These are phyloP conservation scores for Xerocomus brunneocitrinus DNA, from an alignment of 768 basidiomycete species.

Conservation along the genomic window DNA sequence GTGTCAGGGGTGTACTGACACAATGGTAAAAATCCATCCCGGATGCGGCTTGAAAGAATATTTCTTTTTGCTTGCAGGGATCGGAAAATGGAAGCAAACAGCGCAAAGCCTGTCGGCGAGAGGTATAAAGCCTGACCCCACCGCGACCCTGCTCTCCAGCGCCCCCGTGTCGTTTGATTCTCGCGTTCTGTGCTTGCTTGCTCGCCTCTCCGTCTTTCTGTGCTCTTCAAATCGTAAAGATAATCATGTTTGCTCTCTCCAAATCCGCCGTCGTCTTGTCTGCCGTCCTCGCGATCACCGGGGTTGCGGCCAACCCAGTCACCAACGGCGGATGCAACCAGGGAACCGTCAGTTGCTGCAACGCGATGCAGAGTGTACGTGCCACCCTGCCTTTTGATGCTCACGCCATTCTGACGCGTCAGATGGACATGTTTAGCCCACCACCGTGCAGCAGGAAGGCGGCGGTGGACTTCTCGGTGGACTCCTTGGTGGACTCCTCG, in stretches of 20 bases:
- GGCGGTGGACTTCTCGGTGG: neutral
- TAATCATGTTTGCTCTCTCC: conserved; percentile 13
- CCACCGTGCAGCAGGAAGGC: neutral
- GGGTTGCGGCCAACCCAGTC: neutral
- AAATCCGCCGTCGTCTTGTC: conserved; percentile 11
- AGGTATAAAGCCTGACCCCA: conserved; percentile 8
- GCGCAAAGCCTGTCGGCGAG: conserved; percentile 8
- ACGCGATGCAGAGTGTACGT: neutral
- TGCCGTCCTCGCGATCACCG: conserved; percentile 5
- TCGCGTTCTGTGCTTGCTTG: neutral
- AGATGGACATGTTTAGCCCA: neutral
- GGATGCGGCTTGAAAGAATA: neutral
- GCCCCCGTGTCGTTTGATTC: neutral
- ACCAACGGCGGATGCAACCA: conserved; percentile 6
- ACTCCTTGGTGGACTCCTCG: neutral
- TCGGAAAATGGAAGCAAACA: neutral
- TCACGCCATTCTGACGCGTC: neutral
- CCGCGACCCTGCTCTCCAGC: neutral
- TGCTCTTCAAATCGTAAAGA: neutral
- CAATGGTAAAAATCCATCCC: conserved; percentile 5
- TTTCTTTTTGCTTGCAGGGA: neutral
- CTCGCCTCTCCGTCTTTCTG: neutral
- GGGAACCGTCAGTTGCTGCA: conserved; percentile 11
- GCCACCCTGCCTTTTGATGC: neutral
- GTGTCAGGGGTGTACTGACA: neutral